These are phyloP conservation scores for Paxillus ammoniavirescens DNA, from an alignment of 768 basidiomycete genomes.

Conservation along the genomic window DNA sequence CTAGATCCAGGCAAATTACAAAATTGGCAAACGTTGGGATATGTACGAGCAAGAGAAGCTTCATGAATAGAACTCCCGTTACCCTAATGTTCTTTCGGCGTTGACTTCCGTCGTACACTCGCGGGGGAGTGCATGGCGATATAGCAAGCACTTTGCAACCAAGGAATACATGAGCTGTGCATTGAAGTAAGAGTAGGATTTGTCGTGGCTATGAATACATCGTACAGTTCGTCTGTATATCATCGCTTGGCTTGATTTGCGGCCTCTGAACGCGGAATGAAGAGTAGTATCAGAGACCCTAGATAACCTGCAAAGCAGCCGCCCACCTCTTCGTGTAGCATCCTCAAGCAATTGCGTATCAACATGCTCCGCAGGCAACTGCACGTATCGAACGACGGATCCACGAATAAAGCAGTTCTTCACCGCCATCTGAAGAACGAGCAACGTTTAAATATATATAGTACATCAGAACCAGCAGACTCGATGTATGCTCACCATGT, in stretches of 20 bases:
- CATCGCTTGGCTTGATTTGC: constrained; percentile 40
- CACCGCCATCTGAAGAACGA: constrained; percentile 78
- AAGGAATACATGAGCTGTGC: not conserved
- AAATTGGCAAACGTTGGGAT: constrained; percentile 63
- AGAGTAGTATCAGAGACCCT: constrained; percentile 2
- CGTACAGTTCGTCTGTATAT: not conserved
- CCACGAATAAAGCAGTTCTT: constrained; percentile 99
- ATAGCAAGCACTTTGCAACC: not conserved
- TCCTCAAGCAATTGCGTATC: constrained; percentile 96
- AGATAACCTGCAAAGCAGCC: not conserved
- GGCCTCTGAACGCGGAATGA: constrained; percentile 32
- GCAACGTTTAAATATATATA: not conserved
- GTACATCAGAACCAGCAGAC: not conserved
- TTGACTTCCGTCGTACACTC: not conserved
- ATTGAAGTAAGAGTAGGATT: not conserved
- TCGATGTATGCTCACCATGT: constrained; percentile 68
- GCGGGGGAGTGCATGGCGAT: not conserved
- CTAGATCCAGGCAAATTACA: constrained; percentile 44
- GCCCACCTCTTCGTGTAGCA: constrained; percentile 88
- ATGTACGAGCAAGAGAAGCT: constrained; percentile 38
- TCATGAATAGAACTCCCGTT: constrained; percentile 17
- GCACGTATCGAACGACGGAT: constrained; percentile 96
- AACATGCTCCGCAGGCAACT: constrained; percentile 87
- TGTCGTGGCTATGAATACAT: not conserved
- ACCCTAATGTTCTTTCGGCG: not conserved